These are phyloP conservation scores for Laguncularia racemosa DNA, from an alignment of 345 rosid species.

Conservation along the genomic window DNA sequence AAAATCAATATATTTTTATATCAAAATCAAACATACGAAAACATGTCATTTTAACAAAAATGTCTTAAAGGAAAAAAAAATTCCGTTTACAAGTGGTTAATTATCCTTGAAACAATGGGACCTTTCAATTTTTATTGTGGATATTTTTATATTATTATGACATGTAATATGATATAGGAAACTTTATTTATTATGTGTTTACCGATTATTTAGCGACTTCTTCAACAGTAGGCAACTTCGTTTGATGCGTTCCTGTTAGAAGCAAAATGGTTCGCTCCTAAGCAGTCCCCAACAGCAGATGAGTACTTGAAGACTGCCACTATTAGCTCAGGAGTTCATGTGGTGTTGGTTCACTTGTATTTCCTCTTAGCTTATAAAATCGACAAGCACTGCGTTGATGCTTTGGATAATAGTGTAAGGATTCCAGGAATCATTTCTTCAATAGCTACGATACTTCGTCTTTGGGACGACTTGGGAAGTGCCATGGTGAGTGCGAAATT, in stretches of 20 bases:
- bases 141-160: no score
- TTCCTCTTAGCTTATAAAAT: neutral
- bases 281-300: neutral
- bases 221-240: slow-evolving; percentile 12
- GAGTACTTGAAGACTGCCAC: slow-evolving; percentile 13
- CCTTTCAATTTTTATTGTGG: no score
- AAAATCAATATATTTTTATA: no score
- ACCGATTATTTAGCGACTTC: no score
- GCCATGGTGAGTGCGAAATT: slow-evolving; percentile 23
- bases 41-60: no score
- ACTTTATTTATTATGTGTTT: no score
- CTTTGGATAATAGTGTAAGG: neutral
- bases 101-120: no score
- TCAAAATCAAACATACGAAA: no score
- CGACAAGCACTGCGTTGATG: neutral
- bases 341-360: slow-evolving; percentile 1
- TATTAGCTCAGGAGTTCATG: slow-evolving; percentile 7
- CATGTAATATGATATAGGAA: no score
- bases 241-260: slow-evolving; percentile 11
- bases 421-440: slow-evolving; percentile 27
- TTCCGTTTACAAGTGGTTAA: no score
- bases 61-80: no score
- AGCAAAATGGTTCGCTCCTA: slow-evolving; percentile 10
- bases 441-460: slow-evolving; percentile 35
- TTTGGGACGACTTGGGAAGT: slow-evolving; percentile 60